Evolutionary conservation across 2,329 filamentous ascomycete species (phyloP).

Genomic region (Fusarium sp.): DNA sequence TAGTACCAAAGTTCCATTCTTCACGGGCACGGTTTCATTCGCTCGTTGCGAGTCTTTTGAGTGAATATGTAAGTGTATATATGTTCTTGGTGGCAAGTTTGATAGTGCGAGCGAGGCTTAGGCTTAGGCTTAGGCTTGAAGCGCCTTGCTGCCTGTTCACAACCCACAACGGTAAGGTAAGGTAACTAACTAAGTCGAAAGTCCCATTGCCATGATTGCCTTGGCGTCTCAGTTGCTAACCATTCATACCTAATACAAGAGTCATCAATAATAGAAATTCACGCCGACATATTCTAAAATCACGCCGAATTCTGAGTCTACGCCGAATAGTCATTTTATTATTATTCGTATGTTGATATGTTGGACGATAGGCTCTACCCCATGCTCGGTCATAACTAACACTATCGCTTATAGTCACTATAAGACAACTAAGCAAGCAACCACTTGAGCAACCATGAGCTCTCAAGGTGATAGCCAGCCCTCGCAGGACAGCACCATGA

Average conservation of each 20-base stretch:
- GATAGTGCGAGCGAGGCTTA: slow-evolving; percentile 13
- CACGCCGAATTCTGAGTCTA: slow-evolving; percentile 9
- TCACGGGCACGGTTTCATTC: slow-evolving; percentile 1
- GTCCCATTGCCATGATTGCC: slow-evolving; percentile 4
- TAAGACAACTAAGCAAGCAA: background rate
- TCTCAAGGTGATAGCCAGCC: slow-evolving; percentile 48
- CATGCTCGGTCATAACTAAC: background rate
- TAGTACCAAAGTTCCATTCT: slow-evolving; percentile 28
- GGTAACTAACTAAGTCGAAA: slow-evolving; percentile 7
- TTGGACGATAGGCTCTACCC: background rate
- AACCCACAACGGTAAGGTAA: too few species aligned
- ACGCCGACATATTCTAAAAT: slow-evolving; percentile 1
- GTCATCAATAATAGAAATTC: slow-evolving; percentile 4
- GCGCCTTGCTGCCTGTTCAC: slow-evolving; percentile 38
- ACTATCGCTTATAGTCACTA: background rate
- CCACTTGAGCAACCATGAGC: slow-evolving; percentile 36
- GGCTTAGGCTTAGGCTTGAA: too few species aligned
- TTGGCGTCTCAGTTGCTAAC: background rate
- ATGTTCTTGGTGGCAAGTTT: background rate
- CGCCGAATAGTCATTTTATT: slow-evolving; percentile 9
- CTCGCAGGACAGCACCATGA: slow-evolving; percentile 52
- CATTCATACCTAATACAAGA: slow-evolving; percentile 8
- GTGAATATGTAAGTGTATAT: background rate
- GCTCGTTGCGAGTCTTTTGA: background rate
- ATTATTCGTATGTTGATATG: background rate